Evolutionary conservation across 2,329 filamentous ascomycete species (phyloP), one percentile per base, ranked within the genome.

Genomic region (Clarireedia paspali): DNA sequence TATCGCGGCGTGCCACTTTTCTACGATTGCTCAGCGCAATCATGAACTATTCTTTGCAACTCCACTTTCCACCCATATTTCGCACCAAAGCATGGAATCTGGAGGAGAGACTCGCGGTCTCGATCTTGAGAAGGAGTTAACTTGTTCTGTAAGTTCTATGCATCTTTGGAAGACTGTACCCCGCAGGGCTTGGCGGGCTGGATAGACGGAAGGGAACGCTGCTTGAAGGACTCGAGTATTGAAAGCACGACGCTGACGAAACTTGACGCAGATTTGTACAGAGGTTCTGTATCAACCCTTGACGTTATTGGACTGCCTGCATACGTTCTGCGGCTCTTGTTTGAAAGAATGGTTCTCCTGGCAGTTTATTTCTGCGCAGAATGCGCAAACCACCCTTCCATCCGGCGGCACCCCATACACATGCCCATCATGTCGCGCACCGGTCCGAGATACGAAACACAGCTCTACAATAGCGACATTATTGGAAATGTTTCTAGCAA

Each of bases 261-360:
- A 17, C 10, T 57, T 6, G 23, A 23, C 9, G 6, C 64, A 96
- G 91, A 99, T 99, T 67, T 99, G 94, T 77, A 95, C 92, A 65
- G 94, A 97, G 72, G 82, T 96, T 62, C 84, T 96, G 60, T 95
- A 90, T 73, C 89, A 95, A 71, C 91, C 91, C 36, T 80, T 95
- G 61, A 95, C 91, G 27, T 83, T 95, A 50, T 88, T 96, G 71
- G 89, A 96, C 75, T 96, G 91, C 70, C 82, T 96, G 46, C 91
- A 96, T 73, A 96, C 92, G 47, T 99, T 95, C 72, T 99, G 94
- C 75, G 94, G 91, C 61, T 88, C 89, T 40, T 99, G 94, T 69
- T 72, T 97, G 57, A 96, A 95, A 71, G 90, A 95, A 75, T 99
- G 94, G 94, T 99, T 97, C 70, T 76, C 78, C 60, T 94, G 84